Evolutionary conservation across 208 protist species (phyloP).

Genomic region (Trypanosoma boissoni): DNA sequence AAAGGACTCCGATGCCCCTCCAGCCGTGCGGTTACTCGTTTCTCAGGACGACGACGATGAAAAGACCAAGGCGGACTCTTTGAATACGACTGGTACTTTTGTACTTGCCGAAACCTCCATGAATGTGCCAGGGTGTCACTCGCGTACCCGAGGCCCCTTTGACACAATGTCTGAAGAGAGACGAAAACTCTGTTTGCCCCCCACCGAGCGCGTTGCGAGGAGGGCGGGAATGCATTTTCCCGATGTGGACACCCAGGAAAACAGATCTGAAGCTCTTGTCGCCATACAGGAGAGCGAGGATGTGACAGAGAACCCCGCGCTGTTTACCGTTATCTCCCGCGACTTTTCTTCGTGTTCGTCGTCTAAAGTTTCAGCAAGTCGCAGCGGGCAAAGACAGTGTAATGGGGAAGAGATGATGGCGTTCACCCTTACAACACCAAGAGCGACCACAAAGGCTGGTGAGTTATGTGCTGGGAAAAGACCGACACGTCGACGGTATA

Average conservation of each 20-base stretch:
- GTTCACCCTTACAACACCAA: too few species aligned
- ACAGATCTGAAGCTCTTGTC: background rate
- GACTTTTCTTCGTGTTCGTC: background rate
- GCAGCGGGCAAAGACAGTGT: background rate
- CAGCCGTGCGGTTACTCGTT: slow-evolving; percentile 9
- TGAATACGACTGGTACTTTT: background rate
- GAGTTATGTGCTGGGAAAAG: background rate
- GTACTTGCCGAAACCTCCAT: background rate
- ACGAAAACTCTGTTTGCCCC: background rate
- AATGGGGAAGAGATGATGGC: background rate
- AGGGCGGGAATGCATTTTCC: background rate
- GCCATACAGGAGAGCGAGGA: background rate
- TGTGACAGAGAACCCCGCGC: background rate
- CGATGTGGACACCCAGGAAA: background rate
- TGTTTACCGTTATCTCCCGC: background rate
- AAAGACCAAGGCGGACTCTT: background rate
- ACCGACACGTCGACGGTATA: background rate
- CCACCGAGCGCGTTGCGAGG: background rate
- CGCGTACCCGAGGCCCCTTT: background rate
- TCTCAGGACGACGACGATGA: slow-evolving; percentile 1
- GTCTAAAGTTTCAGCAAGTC: background rate
- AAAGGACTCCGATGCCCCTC: slow-evolving; percentile 19
- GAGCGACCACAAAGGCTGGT: too few species aligned
- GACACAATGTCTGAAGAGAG: background rate
- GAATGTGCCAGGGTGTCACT: background rate